Evolutionary conservation across 352 stramenopile species (phyloP).

Genomic region (Thraustotheca clavata): DNA sequence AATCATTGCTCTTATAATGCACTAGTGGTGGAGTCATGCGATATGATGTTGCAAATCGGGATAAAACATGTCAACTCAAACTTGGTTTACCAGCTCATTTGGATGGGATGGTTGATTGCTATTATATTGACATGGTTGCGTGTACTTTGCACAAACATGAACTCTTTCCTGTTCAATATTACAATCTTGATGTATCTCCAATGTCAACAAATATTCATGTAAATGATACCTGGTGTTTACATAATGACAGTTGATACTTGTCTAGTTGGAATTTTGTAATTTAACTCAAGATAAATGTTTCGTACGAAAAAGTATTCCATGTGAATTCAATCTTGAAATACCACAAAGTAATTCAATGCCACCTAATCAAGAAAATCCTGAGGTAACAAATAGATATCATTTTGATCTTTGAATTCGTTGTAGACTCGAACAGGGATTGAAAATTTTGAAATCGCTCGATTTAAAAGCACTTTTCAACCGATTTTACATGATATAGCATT

Average conservation of each 20-base stretch:
- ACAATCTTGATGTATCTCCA: not conserved
- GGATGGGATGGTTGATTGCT: constrained; percentile 20
- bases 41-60: not conserved
- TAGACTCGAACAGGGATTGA: not conserved
- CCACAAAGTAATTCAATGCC: too few relatives aligned
- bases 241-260: too few relatives aligned
- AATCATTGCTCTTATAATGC: not conserved
- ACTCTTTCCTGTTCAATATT: not conserved
- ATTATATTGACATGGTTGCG: constrained; percentile 1
- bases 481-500: not conserved
- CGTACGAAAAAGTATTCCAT: too few relatives aligned
- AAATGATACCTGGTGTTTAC: too few relatives aligned
- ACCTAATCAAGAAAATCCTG: too few relatives aligned
- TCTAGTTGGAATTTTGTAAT: too few relatives aligned
- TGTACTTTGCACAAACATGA: constrained; percentile 9
- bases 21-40: not conserved
- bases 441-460: not conserved
- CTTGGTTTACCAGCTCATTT: constrained; percentile 1
- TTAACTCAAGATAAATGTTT: too few relatives aligned
- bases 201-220: too few relatives aligned
- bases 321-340: too few relatives aligned
- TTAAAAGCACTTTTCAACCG: not conserved
- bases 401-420: not conserved
- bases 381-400: too few relatives aligned
- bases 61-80: constrained; percentile 10